phyloP scores from a whole-genome alignment of 495 filamentous ascomycete genomes.

The Xylaria venustula region DNA sequence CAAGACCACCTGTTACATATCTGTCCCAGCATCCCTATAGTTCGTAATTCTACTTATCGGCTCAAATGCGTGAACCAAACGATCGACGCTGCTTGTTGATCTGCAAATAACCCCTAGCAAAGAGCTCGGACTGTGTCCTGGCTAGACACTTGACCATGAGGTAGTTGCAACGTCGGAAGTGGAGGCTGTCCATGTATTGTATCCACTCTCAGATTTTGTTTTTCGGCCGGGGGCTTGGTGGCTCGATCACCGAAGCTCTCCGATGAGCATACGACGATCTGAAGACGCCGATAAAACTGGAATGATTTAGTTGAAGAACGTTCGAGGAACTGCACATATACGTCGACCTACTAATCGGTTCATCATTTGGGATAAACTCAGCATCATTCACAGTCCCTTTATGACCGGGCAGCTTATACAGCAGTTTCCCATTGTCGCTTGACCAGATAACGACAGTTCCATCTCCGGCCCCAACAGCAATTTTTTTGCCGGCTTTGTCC shows the following conservation, averaged over 20 bases:
- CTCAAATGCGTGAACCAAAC: not conserved
- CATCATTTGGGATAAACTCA: constrained; percentile 76
- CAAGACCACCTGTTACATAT: not conserved
- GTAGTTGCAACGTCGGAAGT: no score
- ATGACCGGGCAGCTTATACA: constrained; percentile 94
- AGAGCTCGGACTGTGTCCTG: not conserved
- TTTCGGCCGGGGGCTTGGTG: not conserved
- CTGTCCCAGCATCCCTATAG: not conserved
- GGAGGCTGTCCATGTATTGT: not conserved
- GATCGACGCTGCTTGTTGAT: not conserved
- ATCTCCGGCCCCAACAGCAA: constrained; percentile 88
- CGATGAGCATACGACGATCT: constrained; percentile 74
- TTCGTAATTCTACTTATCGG: not conserved
- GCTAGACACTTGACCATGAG: not conserved
- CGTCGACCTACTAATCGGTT: constrained; percentile 83
- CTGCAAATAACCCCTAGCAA: not conserved
- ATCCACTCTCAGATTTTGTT: not conserved
- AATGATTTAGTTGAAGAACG: constrained; percentile 24
- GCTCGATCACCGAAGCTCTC: constrained; percentile 46
- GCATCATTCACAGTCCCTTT: constrained; percentile 96
- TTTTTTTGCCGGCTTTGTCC: constrained; percentile 80
- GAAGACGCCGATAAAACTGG: constrained; percentile 83
- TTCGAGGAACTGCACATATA: not conserved
- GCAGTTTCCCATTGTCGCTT: constrained; percentile 71
- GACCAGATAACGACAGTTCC: constrained; percentile 91